Evolutionary conservation across 495 filamentous ascomycete genomes (phyloP), one percentile per base, ranked within the genome.

Genomic region (Xylaria flabelliformis): DNA sequence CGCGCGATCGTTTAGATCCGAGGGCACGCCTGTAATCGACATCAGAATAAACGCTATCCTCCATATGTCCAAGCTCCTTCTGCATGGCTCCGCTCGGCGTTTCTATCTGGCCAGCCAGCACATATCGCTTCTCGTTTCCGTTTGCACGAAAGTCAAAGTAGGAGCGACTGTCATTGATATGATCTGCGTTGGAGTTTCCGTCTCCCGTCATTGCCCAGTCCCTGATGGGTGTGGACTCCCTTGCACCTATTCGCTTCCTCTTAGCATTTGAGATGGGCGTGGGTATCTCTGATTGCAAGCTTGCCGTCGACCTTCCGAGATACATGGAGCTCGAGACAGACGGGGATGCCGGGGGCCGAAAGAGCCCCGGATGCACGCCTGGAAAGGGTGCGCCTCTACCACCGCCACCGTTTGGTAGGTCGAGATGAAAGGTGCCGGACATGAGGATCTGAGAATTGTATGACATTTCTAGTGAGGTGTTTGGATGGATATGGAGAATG

Each of bases 291-390:
- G 82, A 83, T 46, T 83, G 82, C 29, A 88, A 73, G 53, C 85
- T 90, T 26, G 81, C 81, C 10, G 89, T 88, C 10, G 89, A 90
- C 71, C 82, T 82, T 17, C 79, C 77, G 6, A 88, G 82, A 74
- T 91, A 89, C 21, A 88, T 74, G 10, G 90, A 90, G 34, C 84
- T 88, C 9, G 89, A 88, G 3, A 88, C 83, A 5, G 90, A 90
- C 5, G 89, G 86, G 19, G 91, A 89, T n/a, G 82, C 79, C 5
- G 92, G 92, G 2, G 91, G 87, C 71, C 89, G 91, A 78, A 94
- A 94, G 75, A 94, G 81, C 79, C 88, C 79, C 75, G 86, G 82
- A 88, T 90, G 78, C 82, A 82, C 80, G 82, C 85, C 29, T 82
- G 85, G 64, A n/a, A 87, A 81, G 29, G 83, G 78, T 41, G 82